Evolutionary conservation across 2,329 filamentous ascomycete genomes (phyloP), one percentile per base, ranked within the genome.

Genomic region (Fusarium chlamydosporum): DNA sequence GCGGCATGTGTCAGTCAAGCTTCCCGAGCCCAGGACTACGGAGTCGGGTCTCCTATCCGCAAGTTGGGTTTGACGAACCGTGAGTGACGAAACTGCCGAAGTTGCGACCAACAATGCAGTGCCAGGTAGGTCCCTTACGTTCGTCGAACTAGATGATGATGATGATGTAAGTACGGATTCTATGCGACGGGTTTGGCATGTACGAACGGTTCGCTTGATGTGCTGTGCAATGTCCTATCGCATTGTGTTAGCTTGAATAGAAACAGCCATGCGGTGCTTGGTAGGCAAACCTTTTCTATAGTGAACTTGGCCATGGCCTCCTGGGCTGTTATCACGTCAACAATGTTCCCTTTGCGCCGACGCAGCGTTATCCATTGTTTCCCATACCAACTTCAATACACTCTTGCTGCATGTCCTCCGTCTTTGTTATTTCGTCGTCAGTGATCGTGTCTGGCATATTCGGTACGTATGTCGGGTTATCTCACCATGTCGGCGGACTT

Each of bases 51-150:
- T 55, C 43, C 23, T 11, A 12, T 57, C 26, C 40, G 45, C 18
- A 27, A n/a, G 40, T 45, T 48, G 27, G 26, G 45, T 67, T 55
- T 31, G 47, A 74, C 88, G 65, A 87, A 97, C 94, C 94, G 78
- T 99, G 96, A 40, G 96, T 99, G 52, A 99, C 96, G 75, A 98
- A 99, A 83, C 95, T 98, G 74, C 96, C 96, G 83, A 99, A 99
- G 86, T 99, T 98, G 74, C 96, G 89, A 68, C 96, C 96, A 34
- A 99, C 96, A 73, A 99, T 97, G 83, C 96, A 99, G 83, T 99
- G 96, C 96, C 95, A 99, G 79, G 96, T 99, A 68, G 95, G 94
- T 35, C 96, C 96, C 84, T 97, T 97, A 79, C 94, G 91, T 76
- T 93, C 92, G 80, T 99, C 96, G 76, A 99, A 98, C 95, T 98